Conservation (phyloP, 75 land plant genomes). For the Cupressus sempervirens region DNA sequence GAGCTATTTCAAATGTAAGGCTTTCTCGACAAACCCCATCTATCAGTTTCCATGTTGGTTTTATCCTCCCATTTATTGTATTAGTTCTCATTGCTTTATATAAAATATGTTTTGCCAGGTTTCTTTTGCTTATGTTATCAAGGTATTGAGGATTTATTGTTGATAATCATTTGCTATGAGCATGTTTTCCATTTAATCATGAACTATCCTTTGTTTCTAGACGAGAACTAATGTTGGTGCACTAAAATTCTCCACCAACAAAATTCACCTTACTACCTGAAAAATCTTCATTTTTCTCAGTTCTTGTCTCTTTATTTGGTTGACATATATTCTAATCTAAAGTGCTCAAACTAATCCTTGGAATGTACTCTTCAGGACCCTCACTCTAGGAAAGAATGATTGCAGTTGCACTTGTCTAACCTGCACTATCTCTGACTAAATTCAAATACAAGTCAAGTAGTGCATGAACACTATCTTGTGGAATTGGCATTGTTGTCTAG, state of each 20-base stretch:
- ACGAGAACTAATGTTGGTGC: not conserved
- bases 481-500: not conserved
- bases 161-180: no score
- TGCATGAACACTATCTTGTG: not conserved
- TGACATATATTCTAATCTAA: not conserved
- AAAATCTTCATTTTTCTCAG: not conserved
- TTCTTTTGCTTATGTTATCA: no score
- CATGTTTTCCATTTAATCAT: not conserved
- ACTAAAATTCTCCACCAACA: not conserved
- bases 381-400: not conserved
- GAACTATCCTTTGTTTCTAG: not conserved
- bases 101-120: conserved; percentile 41
- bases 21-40: conserved; percentile 92
- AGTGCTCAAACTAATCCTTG: not conserved
- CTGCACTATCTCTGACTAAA: not conserved
- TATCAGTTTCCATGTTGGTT: conserved; percentile 83
- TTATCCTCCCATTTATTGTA: conserved; percentile 40
- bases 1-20: conserved; percentile 94
- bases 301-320: not conserved
- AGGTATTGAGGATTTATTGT: no score
- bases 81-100: conserved; percentile 82
- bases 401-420: not conserved
- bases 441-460: not conserved
- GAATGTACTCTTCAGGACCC: not conserved
- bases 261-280: not conserved